These are phyloP conservation scores for Colletotrichum brevisporum DNA, from an alignment of 2,329 filamentous ascomycete species.

Conservation along the genomic window DNA sequence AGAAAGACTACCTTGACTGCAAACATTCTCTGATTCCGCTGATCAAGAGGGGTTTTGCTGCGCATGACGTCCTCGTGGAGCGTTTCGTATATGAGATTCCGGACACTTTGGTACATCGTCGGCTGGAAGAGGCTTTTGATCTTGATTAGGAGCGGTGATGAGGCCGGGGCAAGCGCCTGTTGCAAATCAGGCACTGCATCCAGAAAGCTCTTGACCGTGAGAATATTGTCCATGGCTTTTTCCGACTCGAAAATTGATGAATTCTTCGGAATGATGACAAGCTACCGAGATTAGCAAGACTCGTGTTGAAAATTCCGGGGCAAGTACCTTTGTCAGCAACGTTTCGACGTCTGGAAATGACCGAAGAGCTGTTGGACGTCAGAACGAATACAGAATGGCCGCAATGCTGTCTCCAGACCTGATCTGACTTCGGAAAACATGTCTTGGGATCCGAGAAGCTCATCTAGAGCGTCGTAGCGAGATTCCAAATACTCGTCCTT, in stretches of 20 bases:
- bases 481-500: slow-evolving; percentile 74
- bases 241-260: slow-evolving; percentile 78
- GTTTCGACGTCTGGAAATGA: slow-evolving; percentile 84
- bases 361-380: slow-evolving; percentile 72
- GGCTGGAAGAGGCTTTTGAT: slow-evolving; percentile 80
- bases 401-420: slow-evolving; percentile 60
- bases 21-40: slow-evolving; percentile 91
- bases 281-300: slow-evolving; percentile 57
- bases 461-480: slow-evolving; percentile 86
- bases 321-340: slow-evolving; percentile 77
- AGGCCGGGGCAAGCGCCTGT: slow-evolving; percentile 75
- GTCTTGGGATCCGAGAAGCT: slow-evolving; percentile 85
- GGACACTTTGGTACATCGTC: slow-evolving; percentile 71
- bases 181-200: slow-evolving; percentile 76
- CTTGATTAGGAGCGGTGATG: slow-evolving; percentile 74
- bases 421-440: slow-evolving; percentile 85
- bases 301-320: background rate
- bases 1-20: slow-evolving; percentile 78
- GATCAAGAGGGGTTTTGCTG: slow-evolving; percentile 83
- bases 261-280: slow-evolving; percentile 82
- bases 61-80: slow-evolving; percentile 88
- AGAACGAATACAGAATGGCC: slow-evolving; percentile 13
- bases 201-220: slow-evolving; percentile 89
- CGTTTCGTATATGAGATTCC: slow-evolving; percentile 74
- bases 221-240: slow-evolving; percentile 86